Percentiles rank a stretch among this genome's conserved stretches.
phyloP scores from a whole-genome alignment of 2,329 filamentous ascomycete species.

The Ilyonectria destructans region DNA sequence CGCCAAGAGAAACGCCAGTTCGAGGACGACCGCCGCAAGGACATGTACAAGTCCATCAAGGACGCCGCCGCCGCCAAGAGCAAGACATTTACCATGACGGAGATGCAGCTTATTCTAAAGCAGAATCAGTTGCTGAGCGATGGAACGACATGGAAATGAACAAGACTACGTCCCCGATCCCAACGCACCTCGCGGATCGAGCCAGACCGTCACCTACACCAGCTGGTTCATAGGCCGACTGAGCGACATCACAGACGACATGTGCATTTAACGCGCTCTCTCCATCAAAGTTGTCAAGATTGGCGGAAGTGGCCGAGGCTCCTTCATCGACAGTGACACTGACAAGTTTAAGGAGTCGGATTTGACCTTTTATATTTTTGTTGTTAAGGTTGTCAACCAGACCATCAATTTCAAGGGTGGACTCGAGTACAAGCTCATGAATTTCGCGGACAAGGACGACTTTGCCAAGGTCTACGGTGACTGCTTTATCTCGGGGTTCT shows the following conservation, averaged over 20 bases:
- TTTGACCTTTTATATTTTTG: constrained; percentile 18
- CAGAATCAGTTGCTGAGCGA: no score
- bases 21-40: no score
- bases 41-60: no score
- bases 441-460: background rate
- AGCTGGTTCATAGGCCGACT: no score
- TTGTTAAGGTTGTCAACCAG: constrained; percentile 32
- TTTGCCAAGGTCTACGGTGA: constrained; percentile 25
- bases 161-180: no score
- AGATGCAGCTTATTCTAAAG: no score
- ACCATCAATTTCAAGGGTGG: constrained; percentile 15
- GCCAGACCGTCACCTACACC: no score
- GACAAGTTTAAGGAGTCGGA: constrained; percentile 30
- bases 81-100: no score
- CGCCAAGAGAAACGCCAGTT: no score
- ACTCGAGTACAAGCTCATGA: background rate
- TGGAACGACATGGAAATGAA: no score
- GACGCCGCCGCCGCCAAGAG: no score
- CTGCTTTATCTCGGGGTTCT: constrained; percentile 31
- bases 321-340: constrained; percentile 10
- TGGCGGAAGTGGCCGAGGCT: background rate
- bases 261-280: constrained; percentile 12
- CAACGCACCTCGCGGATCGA: no score
- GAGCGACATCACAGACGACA: constrained; percentile 22
- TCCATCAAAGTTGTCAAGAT: constrained; percentile 26